Evolutionary conservation across 805 yeast species (phyloP).

Genomic region (Yamadazyma endophytica): DNA sequence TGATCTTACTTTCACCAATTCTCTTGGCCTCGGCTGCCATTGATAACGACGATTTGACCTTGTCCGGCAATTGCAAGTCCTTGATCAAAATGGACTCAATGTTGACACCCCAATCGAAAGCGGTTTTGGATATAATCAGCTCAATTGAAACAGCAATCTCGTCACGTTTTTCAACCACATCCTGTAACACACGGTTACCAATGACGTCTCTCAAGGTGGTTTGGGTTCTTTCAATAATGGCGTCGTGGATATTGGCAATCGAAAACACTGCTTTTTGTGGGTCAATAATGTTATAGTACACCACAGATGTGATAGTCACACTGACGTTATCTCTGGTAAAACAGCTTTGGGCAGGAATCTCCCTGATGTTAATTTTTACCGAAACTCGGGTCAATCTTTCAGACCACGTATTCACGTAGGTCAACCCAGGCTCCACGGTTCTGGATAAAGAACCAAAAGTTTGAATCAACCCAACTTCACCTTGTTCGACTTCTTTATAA

Average conservation of each 20-base stretch:
- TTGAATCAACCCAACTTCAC: conserved; percentile 65
- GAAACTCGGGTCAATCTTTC: conserved; percentile 50
- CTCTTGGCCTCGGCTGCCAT: conserved; percentile 75
- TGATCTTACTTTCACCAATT: conserved; percentile 73
- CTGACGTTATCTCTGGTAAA: conserved; percentile 69
- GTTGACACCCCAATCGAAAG: conserved; percentile 66
- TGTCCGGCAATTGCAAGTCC: conserved; percentile 53
- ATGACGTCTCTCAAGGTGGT: conserved; percentile 70
- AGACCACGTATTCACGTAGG: conserved; percentile 60
- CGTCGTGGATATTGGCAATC: conserved; percentile 48
- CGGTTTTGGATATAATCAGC: conserved; percentile 56
- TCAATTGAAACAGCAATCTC: conserved; percentile 65
- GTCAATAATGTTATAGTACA: conserved; percentile 62
- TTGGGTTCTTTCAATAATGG: conserved; percentile 64
- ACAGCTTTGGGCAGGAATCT: conserved; percentile 64
- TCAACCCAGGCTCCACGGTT: conserved; percentile 66
- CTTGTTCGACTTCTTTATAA: conserved; percentile 57
- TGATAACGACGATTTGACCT: conserved; percentile 57
- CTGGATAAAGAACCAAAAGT: conserved; percentile 62
- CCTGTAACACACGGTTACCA: conserved; percentile 63
- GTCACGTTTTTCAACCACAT: conserved; percentile 68
- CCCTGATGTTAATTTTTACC: conserved; percentile 56
- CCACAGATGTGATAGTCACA: conserved; percentile 59
- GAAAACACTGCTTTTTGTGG: conserved; percentile 65
- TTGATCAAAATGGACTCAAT: conserved; percentile 66